Evolutionary conservation across 2,329 filamentous ascomycete species (phyloP).

Genomic region (Alternaria sp.): DNA sequence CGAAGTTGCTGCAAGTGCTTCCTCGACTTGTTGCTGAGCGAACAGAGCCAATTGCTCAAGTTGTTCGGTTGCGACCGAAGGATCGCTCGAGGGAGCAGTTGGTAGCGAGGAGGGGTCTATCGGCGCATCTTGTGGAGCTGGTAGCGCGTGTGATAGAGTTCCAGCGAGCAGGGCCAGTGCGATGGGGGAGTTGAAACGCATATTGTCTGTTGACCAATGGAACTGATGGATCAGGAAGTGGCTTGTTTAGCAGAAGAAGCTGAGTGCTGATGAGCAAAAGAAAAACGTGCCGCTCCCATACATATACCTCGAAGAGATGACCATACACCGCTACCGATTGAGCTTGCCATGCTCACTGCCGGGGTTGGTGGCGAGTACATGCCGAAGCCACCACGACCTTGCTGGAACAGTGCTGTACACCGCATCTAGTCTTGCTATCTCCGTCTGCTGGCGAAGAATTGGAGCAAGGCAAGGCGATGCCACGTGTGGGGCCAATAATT

Average conservation of each 20-base stretch:
- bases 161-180: constrained; percentile 32
- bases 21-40: constrained; percentile 27
- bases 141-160: constrained; percentile 31
- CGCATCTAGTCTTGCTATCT: constrained; percentile 1
- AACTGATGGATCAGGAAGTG: background rate
- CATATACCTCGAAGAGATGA: background rate
- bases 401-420: background rate
- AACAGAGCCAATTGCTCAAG: constrained; percentile 30
- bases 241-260: background rate
- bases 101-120: constrained; percentile 22
- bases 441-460: background rate
- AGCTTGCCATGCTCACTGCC: constrained; percentile 3
- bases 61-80: constrained; percentile 30
- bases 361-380: constrained; percentile 1
- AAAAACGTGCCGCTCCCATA: background rate
- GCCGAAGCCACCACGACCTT: background rate
- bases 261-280: background rate
- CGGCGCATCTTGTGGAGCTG: constrained; percentile 26
- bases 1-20: constrained; percentile 19
- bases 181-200: constrained; percentile 35
- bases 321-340: background rate
- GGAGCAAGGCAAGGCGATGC: background rate
- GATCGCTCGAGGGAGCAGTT: constrained; percentile 26
- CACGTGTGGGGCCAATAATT: background rate
- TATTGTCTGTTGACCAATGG: constrained; percentile 12